Base-by-base conservation (phyloP, 331 rosid genomes). In the Cydonia oblonga region DNA sequence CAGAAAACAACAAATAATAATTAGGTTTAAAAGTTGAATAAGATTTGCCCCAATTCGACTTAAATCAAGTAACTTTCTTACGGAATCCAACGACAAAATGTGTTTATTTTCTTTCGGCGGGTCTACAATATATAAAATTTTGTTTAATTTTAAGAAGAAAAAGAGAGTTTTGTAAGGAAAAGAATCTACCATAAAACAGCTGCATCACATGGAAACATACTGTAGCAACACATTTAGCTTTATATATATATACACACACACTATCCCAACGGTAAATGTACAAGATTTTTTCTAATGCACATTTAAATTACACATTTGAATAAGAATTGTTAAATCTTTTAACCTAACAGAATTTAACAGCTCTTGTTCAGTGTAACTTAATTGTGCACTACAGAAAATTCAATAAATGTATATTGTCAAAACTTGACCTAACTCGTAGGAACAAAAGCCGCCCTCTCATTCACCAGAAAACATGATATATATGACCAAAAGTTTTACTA, bases 201-300 rank as follows among this genome's bases (percentile, higher is more conserved):
- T 35, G 71, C 68, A 62, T 59, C 78, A 35, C 78, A 73, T 73
- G 73, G 71, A 19, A 28, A 20, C 64, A n/a, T n/a, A 69, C 76
- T 69, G 71, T 73, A 32, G 40, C 44, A 57, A 5, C 66, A 79
- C 66, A 58, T 73, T 54, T 22, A 6, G 61, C 61, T 56, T 22
- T 56, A 38, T n/a, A n/a, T n/a, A n/a, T n/a, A n/a, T n/a, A n/a
- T n/a, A n/a, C n/a, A n/a, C n/a, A n/a, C n/a, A n/a, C n/a, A n/a
- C n/a, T n/a, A n/a, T 28, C 29, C 29, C 29, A 28, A 5, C 29
- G 3, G 29, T 28, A 28, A 28, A 28, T 28, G 29, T 28, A n/a
- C n/a, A n/a, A n/a, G n/a, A n/a, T n/a, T n/a, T n/a, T n/a, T n/a
- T n/a, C n/a, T n/a, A n/a, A n/a, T n/a, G n/a, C n/a, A n/a, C n/a